Evolutionary conservation across 257 asterid species (phyloP).

Genomic region (Mentha longifolia): DNA sequence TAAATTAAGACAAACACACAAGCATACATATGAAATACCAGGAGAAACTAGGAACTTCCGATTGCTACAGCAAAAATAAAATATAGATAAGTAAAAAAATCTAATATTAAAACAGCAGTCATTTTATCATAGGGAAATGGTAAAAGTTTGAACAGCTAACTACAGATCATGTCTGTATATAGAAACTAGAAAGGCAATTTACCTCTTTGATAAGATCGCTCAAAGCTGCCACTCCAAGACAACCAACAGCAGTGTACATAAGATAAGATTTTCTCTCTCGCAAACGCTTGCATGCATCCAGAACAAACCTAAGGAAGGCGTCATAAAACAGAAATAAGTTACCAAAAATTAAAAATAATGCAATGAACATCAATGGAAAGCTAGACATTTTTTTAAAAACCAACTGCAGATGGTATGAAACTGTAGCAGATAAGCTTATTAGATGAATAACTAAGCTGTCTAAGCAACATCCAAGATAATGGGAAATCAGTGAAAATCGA

Average conservation of each 20-base stretch:
- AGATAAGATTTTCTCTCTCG: conserved; percentile 82
- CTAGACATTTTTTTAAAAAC: background rate
- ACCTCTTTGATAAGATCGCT: conserved; percentile 92
- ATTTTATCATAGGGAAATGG: background rate
- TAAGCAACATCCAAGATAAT: background rate
- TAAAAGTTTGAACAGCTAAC: conserved; percentile 8
- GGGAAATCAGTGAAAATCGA: background rate
- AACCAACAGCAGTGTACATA: conserved; percentile 84
- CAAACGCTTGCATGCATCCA: conserved; percentile 70
- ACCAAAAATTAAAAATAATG: conserved; percentile 7
- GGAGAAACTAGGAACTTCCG: background rate
- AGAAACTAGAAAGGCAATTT: conserved; percentile 14
- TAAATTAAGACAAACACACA: background rate
- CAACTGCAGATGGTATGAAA: conserved; percentile 8
- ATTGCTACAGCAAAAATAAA: conserved; percentile 9
- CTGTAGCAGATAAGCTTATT: background rate
- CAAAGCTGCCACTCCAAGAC: conserved; percentile 83
- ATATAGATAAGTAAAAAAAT: conserved; percentile 17
- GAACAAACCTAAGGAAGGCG: conserved; percentile 60
- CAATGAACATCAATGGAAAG: conserved; percentile 4
- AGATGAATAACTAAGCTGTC: background rate
- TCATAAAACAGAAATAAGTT: conserved; percentile 25
- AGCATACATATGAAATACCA: background rate
- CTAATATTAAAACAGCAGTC: conserved; percentile 8
- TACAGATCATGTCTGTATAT: background rate